Percentiles rank a stretch among this genome's conserved stretches.
Evolutionary conservation across 179 eudicot genomes (phyloP).

Genomic region (Pouteria campechiana): DNA sequence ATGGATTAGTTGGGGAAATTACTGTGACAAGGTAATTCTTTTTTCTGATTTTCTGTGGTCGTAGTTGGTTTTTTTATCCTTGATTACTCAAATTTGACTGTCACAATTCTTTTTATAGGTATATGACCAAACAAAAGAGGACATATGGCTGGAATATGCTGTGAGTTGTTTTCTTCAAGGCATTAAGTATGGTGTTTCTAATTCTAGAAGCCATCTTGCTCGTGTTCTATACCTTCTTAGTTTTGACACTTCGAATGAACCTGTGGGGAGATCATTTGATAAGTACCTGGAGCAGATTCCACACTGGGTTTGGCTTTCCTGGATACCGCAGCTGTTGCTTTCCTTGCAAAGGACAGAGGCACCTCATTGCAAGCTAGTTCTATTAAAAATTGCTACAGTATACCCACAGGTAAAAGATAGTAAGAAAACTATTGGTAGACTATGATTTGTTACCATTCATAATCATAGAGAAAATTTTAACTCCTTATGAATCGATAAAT

Average conservation of each 20-base stretch:
- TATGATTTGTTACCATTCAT: too few species aligned
- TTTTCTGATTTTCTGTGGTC: slow-evolving; percentile 3
- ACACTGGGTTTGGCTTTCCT: slow-evolving; percentile 98
- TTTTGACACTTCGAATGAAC: slow-evolving; percentile 89
- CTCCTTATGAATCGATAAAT: too few species aligned
- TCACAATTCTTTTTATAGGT: slow-evolving; percentile 37
- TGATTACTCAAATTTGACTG: background rate
- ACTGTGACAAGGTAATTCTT: slow-evolving; percentile 79
- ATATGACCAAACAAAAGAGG: slow-evolving; percentile 80
- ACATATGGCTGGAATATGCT: slow-evolving; percentile 96
- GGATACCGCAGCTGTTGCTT: slow-evolving; percentile 96
- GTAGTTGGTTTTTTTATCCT: too few species aligned
- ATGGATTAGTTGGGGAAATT: slow-evolving; percentile 99
- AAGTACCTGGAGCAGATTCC: slow-evolving; percentile 92
- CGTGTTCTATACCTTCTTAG: slow-evolving; percentile 97
- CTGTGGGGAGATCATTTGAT: slow-evolving; percentile 91
- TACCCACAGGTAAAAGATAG: slow-evolving; percentile 73
- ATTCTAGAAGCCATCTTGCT: slow-evolving; percentile 94
- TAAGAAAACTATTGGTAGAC: background rate
- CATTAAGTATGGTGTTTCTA: slow-evolving; percentile 81
- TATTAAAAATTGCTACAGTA: slow-evolving; percentile 82
- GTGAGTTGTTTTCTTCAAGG: slow-evolving; percentile 98
- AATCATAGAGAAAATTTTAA: too few species aligned
- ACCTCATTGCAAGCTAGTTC: slow-evolving; percentile 86
- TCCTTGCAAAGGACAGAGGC: slow-evolving; percentile 95